phyloP scores from a whole-genome alignment of 805 yeast species.

The Lipomyces japonicus region DNA sequence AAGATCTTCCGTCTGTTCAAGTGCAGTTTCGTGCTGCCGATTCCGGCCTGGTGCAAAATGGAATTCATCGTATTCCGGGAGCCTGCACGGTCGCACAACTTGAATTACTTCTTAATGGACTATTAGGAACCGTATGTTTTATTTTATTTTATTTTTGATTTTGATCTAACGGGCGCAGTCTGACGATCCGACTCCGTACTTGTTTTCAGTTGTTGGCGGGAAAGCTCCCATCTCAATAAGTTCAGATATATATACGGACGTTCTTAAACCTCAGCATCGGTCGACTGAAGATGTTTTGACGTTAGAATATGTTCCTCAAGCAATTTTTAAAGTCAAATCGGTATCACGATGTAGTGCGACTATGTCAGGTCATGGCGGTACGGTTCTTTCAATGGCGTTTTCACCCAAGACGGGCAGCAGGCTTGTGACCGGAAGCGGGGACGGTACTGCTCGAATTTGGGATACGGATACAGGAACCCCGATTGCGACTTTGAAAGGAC shows the following conservation, averaged over 20 bases:
- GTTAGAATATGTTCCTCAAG: slow-evolving; percentile 87
- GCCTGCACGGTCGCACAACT: slow-evolving; percentile 77
- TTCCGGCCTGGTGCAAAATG: slow-evolving; percentile 80
- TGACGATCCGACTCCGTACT: slow-evolving; percentile 87
- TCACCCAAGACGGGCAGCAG: slow-evolving; percentile 58
- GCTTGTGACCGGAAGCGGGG: slow-evolving; percentile 95
- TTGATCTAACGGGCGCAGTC: slow-evolving; percentile 8
- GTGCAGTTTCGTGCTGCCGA: slow-evolving; percentile 90
- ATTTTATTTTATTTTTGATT: neutral
- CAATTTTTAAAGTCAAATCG: slow-evolving; percentile 87
- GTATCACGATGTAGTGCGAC: slow-evolving; percentile 89
- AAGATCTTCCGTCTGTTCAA: slow-evolving; percentile 78
- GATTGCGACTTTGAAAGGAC: slow-evolving; percentile 72
- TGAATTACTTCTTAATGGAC: slow-evolving; percentile 79
- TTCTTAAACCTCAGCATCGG: slow-evolving; percentile 79
- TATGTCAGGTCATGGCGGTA: slow-evolving; percentile 92
- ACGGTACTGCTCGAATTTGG: slow-evolving; percentile 93
- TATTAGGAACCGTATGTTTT: slow-evolving; percentile 46
- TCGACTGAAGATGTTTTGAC: slow-evolving; percentile 93
- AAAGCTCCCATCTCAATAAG: slow-evolving; percentile 62
- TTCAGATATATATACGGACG: slow-evolving; percentile 71
- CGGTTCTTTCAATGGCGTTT: slow-evolving; percentile 86
- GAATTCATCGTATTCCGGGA: slow-evolving; percentile 76
- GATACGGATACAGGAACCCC: slow-evolving; percentile 95
- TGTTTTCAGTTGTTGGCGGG: slow-evolving; percentile 59